Conservation (phyloP, 169 alveolate genomes). For the Sarcocystis neurona region DNA sequence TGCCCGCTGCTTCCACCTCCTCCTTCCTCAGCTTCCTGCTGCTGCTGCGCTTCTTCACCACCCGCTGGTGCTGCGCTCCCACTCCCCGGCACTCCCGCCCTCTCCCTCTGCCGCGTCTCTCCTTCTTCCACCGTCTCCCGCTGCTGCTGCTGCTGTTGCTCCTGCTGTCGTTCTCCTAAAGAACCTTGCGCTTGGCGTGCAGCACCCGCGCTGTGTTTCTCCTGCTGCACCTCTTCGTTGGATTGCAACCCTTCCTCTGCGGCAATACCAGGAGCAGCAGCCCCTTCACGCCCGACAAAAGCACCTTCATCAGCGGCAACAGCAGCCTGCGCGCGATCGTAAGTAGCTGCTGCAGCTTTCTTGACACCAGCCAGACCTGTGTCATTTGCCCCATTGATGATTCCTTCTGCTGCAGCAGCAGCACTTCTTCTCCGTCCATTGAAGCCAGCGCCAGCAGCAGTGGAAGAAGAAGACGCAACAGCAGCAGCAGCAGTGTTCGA, state of each 20-base stretch:
- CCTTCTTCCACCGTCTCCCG: slow-evolving; percentile 21
- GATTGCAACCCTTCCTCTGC: too few species aligned
- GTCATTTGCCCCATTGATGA: too few species aligned
- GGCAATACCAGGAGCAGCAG: too few species aligned
- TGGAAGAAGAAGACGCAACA: slow-evolving; percentile 34
- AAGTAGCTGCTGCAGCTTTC: too few species aligned
- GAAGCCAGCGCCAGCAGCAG: slow-evolving; percentile 25
- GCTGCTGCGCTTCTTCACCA: neutral
- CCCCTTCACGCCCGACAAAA: too few species aligned
- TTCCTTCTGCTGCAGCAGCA: slow-evolving; percentile 40
- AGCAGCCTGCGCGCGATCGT: too few species aligned
- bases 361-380: too few species aligned
- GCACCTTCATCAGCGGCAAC: too few species aligned
- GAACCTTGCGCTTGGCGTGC: too few species aligned
- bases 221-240: slow-evolving; percentile 1
- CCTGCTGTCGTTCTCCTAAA: neutral
- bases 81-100: slow-evolving; percentile 30
- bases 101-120: slow-evolving; percentile 28
- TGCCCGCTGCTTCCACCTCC: neutral
- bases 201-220: neutral
- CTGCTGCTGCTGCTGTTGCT: slow-evolving; percentile 47
- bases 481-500: too few species aligned
- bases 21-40: neutral
- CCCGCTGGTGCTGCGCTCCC: slow-evolving; percentile 31
- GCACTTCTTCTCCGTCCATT: too few species aligned